phyloP scores from a whole-genome alignment of 2,329 filamentous ascomycete genomes.

The Exophiala mesophila region DNA sequence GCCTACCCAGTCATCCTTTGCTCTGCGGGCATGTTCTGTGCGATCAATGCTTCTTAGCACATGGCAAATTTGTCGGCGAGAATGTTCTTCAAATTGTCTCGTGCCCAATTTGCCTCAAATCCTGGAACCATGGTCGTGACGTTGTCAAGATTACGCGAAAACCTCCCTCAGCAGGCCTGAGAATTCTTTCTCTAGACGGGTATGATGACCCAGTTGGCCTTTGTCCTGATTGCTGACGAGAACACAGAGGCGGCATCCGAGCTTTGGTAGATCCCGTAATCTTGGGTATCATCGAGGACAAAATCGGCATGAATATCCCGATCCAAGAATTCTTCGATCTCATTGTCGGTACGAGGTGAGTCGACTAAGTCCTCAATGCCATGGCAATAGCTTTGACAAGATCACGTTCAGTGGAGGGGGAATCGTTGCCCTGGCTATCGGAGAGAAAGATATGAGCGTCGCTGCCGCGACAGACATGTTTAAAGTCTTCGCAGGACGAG shows the following conservation, averaged over 20 bases:
- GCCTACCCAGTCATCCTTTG: neutral
- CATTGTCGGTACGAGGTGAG: constrained; percentile 41
- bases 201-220: neutral
- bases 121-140: neutral
- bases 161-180: neutral
- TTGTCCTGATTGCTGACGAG: no score
- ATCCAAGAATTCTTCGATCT: constrained; percentile 48
- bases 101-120: neutral
- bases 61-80: neutral
- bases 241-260: neutral
- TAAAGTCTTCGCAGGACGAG: neutral
- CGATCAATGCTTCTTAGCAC: neutral
- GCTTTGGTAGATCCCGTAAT: neutral
- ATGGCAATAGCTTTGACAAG: no score
- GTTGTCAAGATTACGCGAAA: neutral
- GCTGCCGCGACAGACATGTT: constrained; percentile 21
- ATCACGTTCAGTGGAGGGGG: constrained; percentile 38
- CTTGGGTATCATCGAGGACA: constrained; percentile 39
- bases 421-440: constrained; percentile 40
- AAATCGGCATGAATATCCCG: constrained; percentile 35
- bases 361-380: no score
- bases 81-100: neutral
- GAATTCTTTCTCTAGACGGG: neutral
- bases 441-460: constrained; percentile 36
- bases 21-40: neutral